Base-by-base conservation (phyloP, 495 filamentous ascomycete species). In the Usnea hakonensis region DNA sequence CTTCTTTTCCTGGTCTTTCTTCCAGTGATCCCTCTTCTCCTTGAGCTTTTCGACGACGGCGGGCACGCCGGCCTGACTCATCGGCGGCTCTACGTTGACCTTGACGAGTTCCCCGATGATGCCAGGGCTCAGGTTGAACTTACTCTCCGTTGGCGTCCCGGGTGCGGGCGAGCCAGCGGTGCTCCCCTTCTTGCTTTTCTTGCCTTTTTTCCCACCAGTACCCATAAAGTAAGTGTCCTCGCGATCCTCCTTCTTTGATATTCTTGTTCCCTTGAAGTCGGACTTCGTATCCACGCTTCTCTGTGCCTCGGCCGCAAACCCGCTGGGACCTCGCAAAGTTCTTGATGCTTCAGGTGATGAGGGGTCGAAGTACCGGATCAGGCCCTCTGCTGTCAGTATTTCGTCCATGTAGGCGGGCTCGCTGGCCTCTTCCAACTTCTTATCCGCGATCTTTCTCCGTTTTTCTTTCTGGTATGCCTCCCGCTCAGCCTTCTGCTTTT, bases 321-420 rank as follows among this genome's bases (percentile, higher is more conserved):
- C 80, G 68, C 85, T 80, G n/a, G 81, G 77, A 61, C 77, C 78
- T 26, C 80, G 73, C 13, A 70, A 43, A n/a, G 62, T 43, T 54
- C 66, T 70, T 21, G 79, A 76, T 26, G 81, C 75, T 67, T 84
- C 81, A 69, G 88, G 85, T 66, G 84, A 85, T 4, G 88, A 81
- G 2, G 94, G 91, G 72, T 97, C 91, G 68, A 97, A 91, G 82
- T 90, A 92, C 56, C 86, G 85, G 62, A 97, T 87, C 13, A 99
- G 79, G 69, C 84, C 86, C 74, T 92, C 87, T 40, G 90, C 90
- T 56, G 87, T 87, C 52, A 90, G 80, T 69, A 99, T 95, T 78
- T 97, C 90, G 61, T 95, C 90, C 52, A 87, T 78, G 77, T 90
- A 99, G 46, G 94, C 94, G 0, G 84, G 91, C 65, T 85, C 81